Percentiles rank a stretch among this genome's conserved stretches.
phyloP scores from a whole-genome alignment of 2,329 filamentous ascomycete species.

The Calonectria henricotiae region DNA sequence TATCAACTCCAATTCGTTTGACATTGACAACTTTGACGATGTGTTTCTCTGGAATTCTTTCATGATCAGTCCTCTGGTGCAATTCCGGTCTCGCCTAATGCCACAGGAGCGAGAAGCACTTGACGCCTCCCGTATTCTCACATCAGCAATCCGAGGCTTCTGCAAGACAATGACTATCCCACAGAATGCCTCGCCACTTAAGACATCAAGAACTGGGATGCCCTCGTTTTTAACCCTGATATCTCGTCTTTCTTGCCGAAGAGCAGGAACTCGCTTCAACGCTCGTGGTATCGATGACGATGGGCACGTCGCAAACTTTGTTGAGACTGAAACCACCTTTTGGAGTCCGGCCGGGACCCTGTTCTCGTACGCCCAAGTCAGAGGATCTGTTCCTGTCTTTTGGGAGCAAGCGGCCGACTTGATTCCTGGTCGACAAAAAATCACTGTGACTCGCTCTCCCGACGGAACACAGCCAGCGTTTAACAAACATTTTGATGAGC shows the following conservation, averaged over 20 bases:
- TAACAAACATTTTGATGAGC: constrained; percentile 92
- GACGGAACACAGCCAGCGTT: constrained; percentile 96
- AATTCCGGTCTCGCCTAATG: constrained; percentile 88
- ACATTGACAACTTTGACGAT: constrained; percentile 93
- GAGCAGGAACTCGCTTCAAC: constrained; percentile 96
- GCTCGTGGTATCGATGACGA: constrained; percentile 98
- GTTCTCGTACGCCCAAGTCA: constrained; percentile 94
- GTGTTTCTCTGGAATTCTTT: constrained; percentile 98
- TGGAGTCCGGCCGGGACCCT: constrained; percentile 85
- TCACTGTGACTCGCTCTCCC: constrained; percentile 87
- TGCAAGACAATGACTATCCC: constrained; percentile 90
- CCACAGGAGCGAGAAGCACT: constrained; percentile 82
- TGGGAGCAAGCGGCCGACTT: constrained; percentile 96
- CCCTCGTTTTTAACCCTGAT: constrained; percentile 91
- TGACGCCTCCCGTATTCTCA: constrained; percentile 91
- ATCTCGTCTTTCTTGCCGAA: constrained; percentile 89
- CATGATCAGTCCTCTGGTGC: constrained; percentile 94
- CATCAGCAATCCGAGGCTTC: constrained; percentile 94
- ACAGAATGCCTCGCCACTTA: constrained; percentile 80
- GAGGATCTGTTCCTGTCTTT: constrained; percentile 95
- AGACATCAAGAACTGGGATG: constrained; percentile 77
- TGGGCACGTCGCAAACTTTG: constrained; percentile 97
- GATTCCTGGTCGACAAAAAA: constrained; percentile 94
- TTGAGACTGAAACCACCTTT: constrained; percentile 96
- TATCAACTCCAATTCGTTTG: constrained; percentile 83